Evolutionary conservation across 2,329 filamentous ascomycete genomes (phyloP).

Genomic region (Penicillium occitanis): DNA sequence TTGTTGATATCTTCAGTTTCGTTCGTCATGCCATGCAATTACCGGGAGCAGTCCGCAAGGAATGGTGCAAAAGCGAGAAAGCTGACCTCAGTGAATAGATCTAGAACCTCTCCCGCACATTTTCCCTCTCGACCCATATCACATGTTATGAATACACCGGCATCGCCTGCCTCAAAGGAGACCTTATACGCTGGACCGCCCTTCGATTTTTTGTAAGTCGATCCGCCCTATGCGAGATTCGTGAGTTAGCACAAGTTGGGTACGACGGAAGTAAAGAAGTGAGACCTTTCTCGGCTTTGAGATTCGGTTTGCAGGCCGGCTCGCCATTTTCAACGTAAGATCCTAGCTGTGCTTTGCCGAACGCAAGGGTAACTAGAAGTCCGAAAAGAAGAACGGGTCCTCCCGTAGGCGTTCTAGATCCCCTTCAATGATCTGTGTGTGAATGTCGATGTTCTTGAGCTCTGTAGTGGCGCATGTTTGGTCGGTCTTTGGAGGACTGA

Average conservation of each 20-base stretch:
- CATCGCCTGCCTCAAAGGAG: constrained; percentile 51
- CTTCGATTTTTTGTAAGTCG: constrained; percentile 34
- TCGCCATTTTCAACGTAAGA: not conserved
- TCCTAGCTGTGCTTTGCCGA: not conserved
- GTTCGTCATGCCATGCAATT: constrained; percentile 20
- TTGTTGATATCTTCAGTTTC: not conserved
- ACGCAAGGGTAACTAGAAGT: not conserved
- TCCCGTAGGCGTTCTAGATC: not conserved
- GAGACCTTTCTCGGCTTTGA: constrained; percentile 17
- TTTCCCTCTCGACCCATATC: constrained; percentile 61
- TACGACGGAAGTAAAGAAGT: not conserved
- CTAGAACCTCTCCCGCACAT: constrained; percentile 57
- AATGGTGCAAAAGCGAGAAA: not conserved
- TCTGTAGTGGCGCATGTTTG: not conserved
- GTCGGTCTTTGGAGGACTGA: not conserved
- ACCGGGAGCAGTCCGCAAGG: not conserved
- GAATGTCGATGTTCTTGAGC: not conserved
- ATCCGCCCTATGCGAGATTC: constrained; percentile 27
- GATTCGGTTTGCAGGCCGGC: constrained; percentile 5
- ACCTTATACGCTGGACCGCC: constrained; percentile 23
- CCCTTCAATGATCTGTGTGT: not conserved
- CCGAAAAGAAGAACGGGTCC: not conserved
- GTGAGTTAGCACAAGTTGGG: not conserved
- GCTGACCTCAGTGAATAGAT: constrained; percentile 58
- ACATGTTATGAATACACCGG: constrained; percentile 64